phyloP scores from a whole-genome alignment of 805 yeast genomes.

The Kodamaea leandrae region DNA sequence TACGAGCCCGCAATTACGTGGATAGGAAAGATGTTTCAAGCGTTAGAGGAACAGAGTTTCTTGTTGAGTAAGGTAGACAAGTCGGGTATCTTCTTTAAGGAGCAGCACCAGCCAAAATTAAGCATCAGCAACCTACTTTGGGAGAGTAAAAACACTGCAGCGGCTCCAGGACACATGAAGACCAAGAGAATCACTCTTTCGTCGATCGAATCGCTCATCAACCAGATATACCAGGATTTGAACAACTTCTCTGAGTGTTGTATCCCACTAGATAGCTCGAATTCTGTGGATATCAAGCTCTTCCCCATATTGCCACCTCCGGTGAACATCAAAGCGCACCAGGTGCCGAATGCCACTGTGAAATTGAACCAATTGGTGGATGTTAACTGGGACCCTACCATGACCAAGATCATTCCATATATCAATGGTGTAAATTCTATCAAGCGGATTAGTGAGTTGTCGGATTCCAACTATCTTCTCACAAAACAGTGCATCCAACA shows the following conservation, averaged over 20 bases:
- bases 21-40: conserved; percentile 84
- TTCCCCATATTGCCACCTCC: conserved; percentile 86
- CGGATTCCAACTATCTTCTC: conserved; percentile 74
- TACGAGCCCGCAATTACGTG: conserved; percentile 84
- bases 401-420: conserved; percentile 80
- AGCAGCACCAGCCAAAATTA: conserved; percentile 5
- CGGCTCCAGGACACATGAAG: conserved; percentile 36
- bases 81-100: conserved; percentile 37
- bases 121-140: conserved; percentile 9
- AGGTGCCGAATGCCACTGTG: conserved; percentile 92
- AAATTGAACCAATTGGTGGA: conserved; percentile 71
- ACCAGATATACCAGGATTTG: conserved; percentile 90
- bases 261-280: conserved; percentile 87
- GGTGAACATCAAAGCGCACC: conserved; percentile 68
- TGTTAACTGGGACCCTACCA: conserved; percentile 95
- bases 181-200: conserved; percentile 35
- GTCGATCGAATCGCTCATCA: conserved; percentile 69
- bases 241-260: conserved; percentile 95
- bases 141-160: conserved; percentile 4
- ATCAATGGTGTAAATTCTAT: conserved; percentile 89
- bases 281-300: conserved; percentile 88
- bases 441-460: conserved; percentile 67
- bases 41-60: conserved; percentile 84
- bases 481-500: conserved; percentile 90
- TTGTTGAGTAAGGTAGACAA: conserved; percentile 55